Conservation (phyloP, 2,329 filamentous ascomycete species). For the Ceratocystis destructans region DNA sequence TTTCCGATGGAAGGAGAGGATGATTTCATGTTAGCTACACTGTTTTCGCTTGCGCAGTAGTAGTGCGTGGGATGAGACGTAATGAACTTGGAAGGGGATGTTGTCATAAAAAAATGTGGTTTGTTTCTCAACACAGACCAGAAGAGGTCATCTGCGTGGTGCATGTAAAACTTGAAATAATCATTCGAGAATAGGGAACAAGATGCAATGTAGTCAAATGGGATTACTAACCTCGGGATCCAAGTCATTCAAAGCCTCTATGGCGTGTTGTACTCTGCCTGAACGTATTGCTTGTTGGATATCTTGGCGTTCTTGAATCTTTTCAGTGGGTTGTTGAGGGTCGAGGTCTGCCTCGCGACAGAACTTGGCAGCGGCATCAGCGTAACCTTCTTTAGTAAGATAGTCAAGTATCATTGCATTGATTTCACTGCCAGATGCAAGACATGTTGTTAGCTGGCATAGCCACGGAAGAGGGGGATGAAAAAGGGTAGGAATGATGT, state of each 20-base stretch:
- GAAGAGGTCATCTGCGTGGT: slow-evolving; percentile 84
- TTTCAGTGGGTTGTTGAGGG: slow-evolving; percentile 55
- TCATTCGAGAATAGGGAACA: slow-evolving; percentile 49
- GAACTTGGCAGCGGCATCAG: slow-evolving; percentile 82
- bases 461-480: background rate
- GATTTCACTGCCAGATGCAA: slow-evolving; percentile 57
- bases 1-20: slow-evolving; percentile 7
- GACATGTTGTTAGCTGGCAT: background rate
- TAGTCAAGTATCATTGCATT: slow-evolving; percentile 95
- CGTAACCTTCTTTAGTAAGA: slow-evolving; percentile 88
- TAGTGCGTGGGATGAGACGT: background rate
- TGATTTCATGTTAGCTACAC: slow-evolving; percentile 8
- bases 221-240: slow-evolving; percentile 68
- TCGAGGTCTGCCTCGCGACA: slow-evolving; percentile 82
- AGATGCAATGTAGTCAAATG: background rate
- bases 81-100: background rate
- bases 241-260: slow-evolving; percentile 75
- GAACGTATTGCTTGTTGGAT: slow-evolving; percentile 76
- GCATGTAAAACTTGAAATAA: slow-evolving; percentile 95
- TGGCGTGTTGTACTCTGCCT: slow-evolving; percentile 74
- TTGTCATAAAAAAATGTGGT: slow-evolving; percentile 40
- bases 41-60: background rate
- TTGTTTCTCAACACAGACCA: slow-evolving; percentile 79
- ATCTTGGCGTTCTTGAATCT: slow-evolving; percentile 63
- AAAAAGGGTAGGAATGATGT: background rate